Percentiles rank a stretch among this genome's conserved stretches.
Conservation (phyloP, 331 rosid genomes). For the Malus hybrid region DNA sequence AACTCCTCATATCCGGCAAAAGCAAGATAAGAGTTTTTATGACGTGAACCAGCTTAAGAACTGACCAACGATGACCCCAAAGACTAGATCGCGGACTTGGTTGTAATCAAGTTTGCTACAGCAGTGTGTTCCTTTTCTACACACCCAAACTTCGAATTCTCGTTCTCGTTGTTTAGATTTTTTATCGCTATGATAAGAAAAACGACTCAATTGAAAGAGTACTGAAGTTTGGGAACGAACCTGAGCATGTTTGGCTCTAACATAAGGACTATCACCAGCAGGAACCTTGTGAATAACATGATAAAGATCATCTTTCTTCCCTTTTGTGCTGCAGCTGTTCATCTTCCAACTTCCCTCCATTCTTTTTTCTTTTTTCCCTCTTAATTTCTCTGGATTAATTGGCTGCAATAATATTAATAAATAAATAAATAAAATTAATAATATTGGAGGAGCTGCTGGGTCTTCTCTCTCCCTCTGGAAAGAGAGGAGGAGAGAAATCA, state of each 20-base stretch:
- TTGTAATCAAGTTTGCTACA: too few relatives aligned
- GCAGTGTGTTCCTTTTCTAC: neutral
- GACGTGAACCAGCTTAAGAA: neutral
- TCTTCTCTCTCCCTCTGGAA: neutral
- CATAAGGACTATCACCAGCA: constrained; percentile 82
- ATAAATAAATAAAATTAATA: neutral
- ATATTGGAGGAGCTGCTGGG: neutral
- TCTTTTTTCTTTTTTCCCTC: neutral
- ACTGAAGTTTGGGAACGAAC: constrained; percentile 13
- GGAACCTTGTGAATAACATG: constrained; percentile 89
- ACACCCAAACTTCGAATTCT: neutral
- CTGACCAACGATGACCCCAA: neutral
- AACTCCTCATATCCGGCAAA: neutral
- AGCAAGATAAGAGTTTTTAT: neutral
- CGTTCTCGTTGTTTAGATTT: neutral
- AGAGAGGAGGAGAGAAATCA: neutral
- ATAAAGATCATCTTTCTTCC: constrained; percentile 58
- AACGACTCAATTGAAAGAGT: too few relatives aligned
- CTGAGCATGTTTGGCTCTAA: constrained; percentile 93
- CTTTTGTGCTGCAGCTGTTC: constrained; percentile 13
- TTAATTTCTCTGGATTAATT: neutral
- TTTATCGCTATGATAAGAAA: too few relatives aligned
- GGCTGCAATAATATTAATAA: neutral
- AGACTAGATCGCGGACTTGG: neutral
- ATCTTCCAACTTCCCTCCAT: constrained; percentile 19